These are phyloP conservation scores for Podaxis sp. DNA, from an alignment of 768 basidiomycete species.

Conservation along the genomic window DNA sequence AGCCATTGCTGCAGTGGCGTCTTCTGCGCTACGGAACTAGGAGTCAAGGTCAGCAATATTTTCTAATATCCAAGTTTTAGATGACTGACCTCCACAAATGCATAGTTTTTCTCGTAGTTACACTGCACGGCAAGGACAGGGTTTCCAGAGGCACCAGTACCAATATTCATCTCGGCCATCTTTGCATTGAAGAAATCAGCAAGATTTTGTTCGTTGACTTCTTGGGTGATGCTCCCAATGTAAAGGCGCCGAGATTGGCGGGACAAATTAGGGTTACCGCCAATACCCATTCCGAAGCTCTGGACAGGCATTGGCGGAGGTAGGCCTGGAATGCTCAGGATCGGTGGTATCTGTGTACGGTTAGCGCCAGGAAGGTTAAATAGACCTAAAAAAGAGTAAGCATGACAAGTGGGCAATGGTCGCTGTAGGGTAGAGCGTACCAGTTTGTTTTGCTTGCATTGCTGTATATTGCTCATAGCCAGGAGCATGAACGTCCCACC, in stretches of 20 bases:
- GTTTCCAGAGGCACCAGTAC: slow-evolving; percentile 81
- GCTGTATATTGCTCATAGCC: slow-evolving; percentile 95
- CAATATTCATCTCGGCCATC: slow-evolving; percentile 91
- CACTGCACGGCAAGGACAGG: slow-evolving; percentile 93
- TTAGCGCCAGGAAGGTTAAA: slow-evolving; percentile 97
- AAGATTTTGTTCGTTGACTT: slow-evolving; percentile 90
- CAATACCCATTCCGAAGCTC: slow-evolving; percentile 84
- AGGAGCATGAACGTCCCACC: slow-evolving; percentile 95
- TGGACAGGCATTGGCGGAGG: slow-evolving; percentile 83
- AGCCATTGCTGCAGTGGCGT: slow-evolving; percentile 94
- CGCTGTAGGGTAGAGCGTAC: slow-evolving; percentile 37
- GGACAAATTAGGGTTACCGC: slow-evolving; percentile 83
- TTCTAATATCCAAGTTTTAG: not conserved
- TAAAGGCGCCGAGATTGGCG: slow-evolving; percentile 94
- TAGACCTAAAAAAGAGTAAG: slow-evolving; percentile 53
- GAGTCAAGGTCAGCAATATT: slow-evolving; percentile 15
- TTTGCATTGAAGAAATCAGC: slow-evolving; percentile 94
- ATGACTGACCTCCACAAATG: slow-evolving; percentile 84
- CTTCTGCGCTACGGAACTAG: slow-evolving; percentile 97
- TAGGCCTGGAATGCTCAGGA: slow-evolving; percentile 76
- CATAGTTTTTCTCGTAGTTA: slow-evolving; percentile 99
- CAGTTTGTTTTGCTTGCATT: slow-evolving; percentile 97
- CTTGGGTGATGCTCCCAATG: slow-evolving; percentile 94
- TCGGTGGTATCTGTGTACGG: slow-evolving; percentile 81
- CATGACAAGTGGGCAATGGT: slow-evolving; percentile 13